Evolutionary conservation across 805 yeast species (phyloP), one percentile per base, ranked within the genome.

Genomic region (Schizosaccharomyces octosporus): DNA sequence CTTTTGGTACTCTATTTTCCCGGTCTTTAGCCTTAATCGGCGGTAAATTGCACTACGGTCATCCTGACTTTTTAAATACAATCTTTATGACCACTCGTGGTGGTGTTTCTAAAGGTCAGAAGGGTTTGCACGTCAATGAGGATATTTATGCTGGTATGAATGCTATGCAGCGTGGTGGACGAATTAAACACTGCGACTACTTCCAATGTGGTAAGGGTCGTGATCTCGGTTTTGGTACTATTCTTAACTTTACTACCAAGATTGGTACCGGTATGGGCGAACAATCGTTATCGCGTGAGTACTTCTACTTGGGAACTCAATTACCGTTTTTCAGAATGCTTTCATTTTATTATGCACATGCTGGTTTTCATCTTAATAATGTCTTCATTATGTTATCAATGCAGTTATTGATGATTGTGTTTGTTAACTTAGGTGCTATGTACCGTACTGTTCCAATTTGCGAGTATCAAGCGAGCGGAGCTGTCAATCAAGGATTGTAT

Each of bases 241-340:
- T 90, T 65, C 75, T 90, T 66, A 90, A 89, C 69, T 90, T 90
- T 74, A 90, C 97, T 0, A 84, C 95, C 1, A 90, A 90, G 73
- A 90, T 90, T 69, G 97, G 97, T 1, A 93, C 95, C 51, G 97
- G 97, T 60, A 90, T 90, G 97, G 97, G 97, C 6, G 97, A 90
- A 69, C 97, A 90, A 70, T 79, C 88, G 70, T 72, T 90, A 41
- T 87, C 95, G 4, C 78, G 97, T 67, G 97, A 90, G 68, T 87
- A 89, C 72, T 89, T 83, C 70, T 87, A 86, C 71, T 71, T 90
- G 63, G 97, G 97, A 1, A 87, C 95, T 1, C 87, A 82, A 66
- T 74, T 90, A 61, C 95, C 96, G 2, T 76, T 89, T 57, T 96
- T 90, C 70, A 73, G 96, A 59, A 88, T 90, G 73, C 72, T 90